These are phyloP conservation scores for Rhodotorula sphaerocarpa DNA, from an alignment of 768 basidiomycete species.

Conservation along the genomic window DNA sequence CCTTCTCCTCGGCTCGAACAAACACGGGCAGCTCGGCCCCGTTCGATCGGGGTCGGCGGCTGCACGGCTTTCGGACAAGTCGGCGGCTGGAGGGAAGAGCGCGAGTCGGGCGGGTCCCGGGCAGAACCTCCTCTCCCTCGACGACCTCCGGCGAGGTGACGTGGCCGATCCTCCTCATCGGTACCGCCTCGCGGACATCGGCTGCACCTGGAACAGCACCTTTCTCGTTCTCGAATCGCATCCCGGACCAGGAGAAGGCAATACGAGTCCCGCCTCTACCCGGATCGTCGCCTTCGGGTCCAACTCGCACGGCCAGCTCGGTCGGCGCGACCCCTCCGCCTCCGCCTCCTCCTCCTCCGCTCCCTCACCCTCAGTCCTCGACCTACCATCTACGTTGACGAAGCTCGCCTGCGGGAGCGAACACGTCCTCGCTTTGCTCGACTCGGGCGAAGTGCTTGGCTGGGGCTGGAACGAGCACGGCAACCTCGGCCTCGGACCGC, in stretches of 20 bases:
- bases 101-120: too few relatives aligned
- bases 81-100: neutral
- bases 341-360: neutral
- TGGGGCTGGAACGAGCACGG: conserved; percentile 99
- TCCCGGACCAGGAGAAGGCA: neutral
- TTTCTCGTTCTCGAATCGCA: neutral
- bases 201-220: conserved; percentile 24
- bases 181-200: conserved; percentile 1
- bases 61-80: too few relatives aligned
- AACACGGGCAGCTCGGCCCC: conserved; percentile 32
- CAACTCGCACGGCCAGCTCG: conserved; percentile 61
- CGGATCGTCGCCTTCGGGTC: conserved; percentile 66
- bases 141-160: too few relatives aligned
- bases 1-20: conserved; percentile 22
- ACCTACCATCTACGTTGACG: conserved; percentile 2
- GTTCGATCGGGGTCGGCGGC: too few relatives aligned
- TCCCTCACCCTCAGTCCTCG: too few relatives aligned
- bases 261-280: too few relatives aligned
- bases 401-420: conserved; percentile 72
- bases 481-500: conserved; percentile 68
- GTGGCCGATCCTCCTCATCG: neutral
- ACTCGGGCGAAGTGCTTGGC: conserved; percentile 54
- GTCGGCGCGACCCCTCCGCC: neutral
- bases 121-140: neutral
- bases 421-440: conserved; percentile 55